Evolutionary conservation across 2,329 filamentous ascomycete genomes (phyloP), one percentile per base, ranked within the genome.

Genomic region (Ambrosiella xylebori): DNA sequence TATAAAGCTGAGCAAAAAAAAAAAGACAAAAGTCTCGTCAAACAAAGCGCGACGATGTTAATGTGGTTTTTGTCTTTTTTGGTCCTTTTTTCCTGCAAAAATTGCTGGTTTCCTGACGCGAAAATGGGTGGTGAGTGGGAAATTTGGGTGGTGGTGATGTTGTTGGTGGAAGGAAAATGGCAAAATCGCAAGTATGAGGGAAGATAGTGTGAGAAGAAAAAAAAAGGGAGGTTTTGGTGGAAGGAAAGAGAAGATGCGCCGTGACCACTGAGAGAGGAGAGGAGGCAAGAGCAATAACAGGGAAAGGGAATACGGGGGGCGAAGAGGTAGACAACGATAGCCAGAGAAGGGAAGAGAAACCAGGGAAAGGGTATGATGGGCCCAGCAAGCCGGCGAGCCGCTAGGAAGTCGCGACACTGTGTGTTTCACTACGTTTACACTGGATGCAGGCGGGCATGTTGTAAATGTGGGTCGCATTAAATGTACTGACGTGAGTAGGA

Each of bases 161-260:
- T 54, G 57, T 50, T 57, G 55, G n/a, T 19, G 38, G 35, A 57
- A 37, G 15, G 35, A 50, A 50, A 56, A 49, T 56, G 55, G 50
- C 57, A 40, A 58, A 58, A 39, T 55, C 50, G 38, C 52, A 51
- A 58, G 53, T 44, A 13, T 5, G 15, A 9, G 27, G 51, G n/a
- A 50, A 44, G 27, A 54, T 15, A 45, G 39, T 19, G 37, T 50
- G 11, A 17, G 40, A 54, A 38, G 49, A 58, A 52, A 47, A 41
- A 56, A 57, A 57, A 61, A 58, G 57, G 54, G 59, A 58, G 59
- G 59, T 61, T 61, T 56, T 61, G 56, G 58, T 57, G 55, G 56
- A 57, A 58, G 51, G 56, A 45, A 52, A 60, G 52, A 60, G 56
- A 60, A 60, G 51, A 52, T 55, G 37, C 52, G 54, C 19, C 45